A percentile compares a stretch with the other conserved stretches of the same genome.
Conservation (phyloP, 2,329 filamentous ascomycete species). For the Fusarium albosuccineum region DNA sequence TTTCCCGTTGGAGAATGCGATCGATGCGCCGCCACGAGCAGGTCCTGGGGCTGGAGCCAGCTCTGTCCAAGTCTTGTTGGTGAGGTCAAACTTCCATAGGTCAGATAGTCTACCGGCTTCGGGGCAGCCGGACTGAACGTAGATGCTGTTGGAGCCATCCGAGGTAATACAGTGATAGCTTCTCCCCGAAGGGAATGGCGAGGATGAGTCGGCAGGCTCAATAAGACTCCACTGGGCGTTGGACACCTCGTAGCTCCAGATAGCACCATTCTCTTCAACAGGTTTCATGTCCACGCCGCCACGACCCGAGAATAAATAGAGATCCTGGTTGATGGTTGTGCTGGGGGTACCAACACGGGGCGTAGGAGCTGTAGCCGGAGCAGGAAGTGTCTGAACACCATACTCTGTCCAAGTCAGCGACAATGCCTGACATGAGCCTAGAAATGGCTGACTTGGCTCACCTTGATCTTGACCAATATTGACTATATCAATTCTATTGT, state of each 20-base stretch:
- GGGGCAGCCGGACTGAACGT: slow-evolving; percentile 73
- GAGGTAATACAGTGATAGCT: slow-evolving; percentile 69
- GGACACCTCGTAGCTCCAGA: slow-evolving; percentile 67
- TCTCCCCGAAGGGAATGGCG: slow-evolving; percentile 59
- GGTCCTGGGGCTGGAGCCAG: slow-evolving; percentile 66
- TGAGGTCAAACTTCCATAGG: slow-evolving; percentile 70
- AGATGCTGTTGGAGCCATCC: slow-evolving; percentile 59
- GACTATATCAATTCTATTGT: slow-evolving; percentile 61
- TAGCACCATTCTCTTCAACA: slow-evolving; percentile 67
- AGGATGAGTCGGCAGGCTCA: slow-evolving; percentile 51
- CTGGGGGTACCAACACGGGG: slow-evolving; percentile 69
- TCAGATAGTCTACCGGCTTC: slow-evolving; percentile 68
- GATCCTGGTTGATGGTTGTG: slow-evolving; percentile 57
- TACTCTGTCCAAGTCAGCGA: not conserved
- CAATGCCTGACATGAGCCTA: no score
- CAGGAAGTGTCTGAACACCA: slow-evolving; percentile 34
- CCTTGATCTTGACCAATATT: slow-evolving; percentile 36
- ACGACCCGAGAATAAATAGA: slow-evolving; percentile 74
- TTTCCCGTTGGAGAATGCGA: slow-evolving; percentile 53
- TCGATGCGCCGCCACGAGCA: slow-evolving; percentile 55
- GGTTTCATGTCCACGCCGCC: slow-evolving; percentile 71
- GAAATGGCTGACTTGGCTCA: not conserved
- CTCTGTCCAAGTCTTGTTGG: slow-evolving; percentile 62
- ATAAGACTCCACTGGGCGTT: slow-evolving; percentile 57
- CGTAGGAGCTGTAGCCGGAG: slow-evolving; percentile 53